Base-by-base conservation (phyloP, 768 basidiomycete species). In the Boletus vinaceobasis region DNA sequence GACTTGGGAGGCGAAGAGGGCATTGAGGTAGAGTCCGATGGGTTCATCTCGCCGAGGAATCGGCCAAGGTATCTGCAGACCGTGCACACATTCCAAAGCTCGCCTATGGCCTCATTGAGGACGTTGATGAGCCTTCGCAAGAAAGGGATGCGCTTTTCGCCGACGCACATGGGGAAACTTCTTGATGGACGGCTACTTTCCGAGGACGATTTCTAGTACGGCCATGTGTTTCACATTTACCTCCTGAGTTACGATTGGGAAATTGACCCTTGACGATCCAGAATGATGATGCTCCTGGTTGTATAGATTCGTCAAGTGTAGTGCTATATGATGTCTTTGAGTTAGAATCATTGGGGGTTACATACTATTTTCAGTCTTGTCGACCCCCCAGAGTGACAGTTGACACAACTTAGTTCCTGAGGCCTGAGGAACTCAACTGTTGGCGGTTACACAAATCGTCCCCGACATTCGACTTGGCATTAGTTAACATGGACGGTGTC, bases 81-180 rank as follows among this genome's bases (percentile, higher is more conserved):
- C 4, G 26, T 15, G 7, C 62, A 65, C 35, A 50, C 68, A 5
- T 77, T 79, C 64, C 56, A 60, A 19, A 26, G 50, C n/a, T 74
- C 72, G 23, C 78, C 76, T 5, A 19, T 80, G 1, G 40, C 53
- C 10, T 65, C 69, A 13, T 17, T 72, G 48, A 58, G 49, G 38
- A 49, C 23, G 5, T 43, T 70, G 43, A 50, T 66, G 7, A 17
- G 53, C 11, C 53, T 73, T 40, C 71, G 77, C 7, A 69, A 77
- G 60, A 80, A 76, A 50, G 77, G 76, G 6, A 60, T 71, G 63
- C 53, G 60, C 11, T 80, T 70, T 56, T 43, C 59, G 14, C 45
- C 47, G 35, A 79, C 78, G 5, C 77, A 80, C 54, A 60, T 78
- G 59, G 78, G 79, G 3, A 72, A 72, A 42, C 63, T 79, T 29